A percentile compares a stretch with the other conserved stretches of the same genome.
These are phyloP conservation scores for Sinapis alba DNA, from an alignment of 441 rosid species.

Conservation along the genomic window DNA sequence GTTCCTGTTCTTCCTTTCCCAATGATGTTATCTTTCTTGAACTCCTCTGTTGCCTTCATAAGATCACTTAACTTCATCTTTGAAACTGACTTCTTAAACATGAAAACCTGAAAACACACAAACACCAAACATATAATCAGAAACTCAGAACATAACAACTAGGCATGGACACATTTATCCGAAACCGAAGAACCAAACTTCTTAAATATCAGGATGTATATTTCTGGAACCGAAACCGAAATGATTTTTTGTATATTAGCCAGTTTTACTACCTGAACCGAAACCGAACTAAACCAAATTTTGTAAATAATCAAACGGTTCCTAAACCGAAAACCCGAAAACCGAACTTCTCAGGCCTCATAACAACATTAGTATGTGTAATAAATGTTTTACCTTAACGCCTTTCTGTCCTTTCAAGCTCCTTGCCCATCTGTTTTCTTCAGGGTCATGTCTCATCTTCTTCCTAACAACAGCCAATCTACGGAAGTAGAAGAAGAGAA, in stretches of 20 bases:
- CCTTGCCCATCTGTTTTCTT: slow-evolving; percentile 92
- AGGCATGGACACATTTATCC: neutral
- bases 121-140: slow-evolving; percentile 1
- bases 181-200: neutral
- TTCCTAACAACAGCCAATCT: slow-evolving; percentile 54
- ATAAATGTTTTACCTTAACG: slow-evolving; percentile 50
- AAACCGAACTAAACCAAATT: neutral
- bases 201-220: neutral
- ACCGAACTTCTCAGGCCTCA: neutral
- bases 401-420: slow-evolving; percentile 69
- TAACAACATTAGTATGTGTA: neutral
- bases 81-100: slow-evolving; percentile 74
- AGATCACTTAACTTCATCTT: slow-evolving; percentile 81
- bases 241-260: no score
- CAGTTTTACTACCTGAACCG: neutral
- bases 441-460: slow-evolving; percentile 77
- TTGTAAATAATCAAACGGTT: neutral
- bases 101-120: slow-evolving; percentile 58
- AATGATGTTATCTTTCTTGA: slow-evolving; percentile 73
- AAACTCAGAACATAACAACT: slow-evolving; percentile 13
- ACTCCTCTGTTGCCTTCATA: slow-evolving; percentile 77
- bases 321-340: neutral
- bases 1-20: slow-evolving; percentile 87
- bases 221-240: neutral
- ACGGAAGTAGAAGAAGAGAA: slow-evolving; percentile 62